These are phyloP conservation scores for Acacia melanoxylon DNA, from an alignment of 306 rosid species.

Conservation along the genomic window DNA sequence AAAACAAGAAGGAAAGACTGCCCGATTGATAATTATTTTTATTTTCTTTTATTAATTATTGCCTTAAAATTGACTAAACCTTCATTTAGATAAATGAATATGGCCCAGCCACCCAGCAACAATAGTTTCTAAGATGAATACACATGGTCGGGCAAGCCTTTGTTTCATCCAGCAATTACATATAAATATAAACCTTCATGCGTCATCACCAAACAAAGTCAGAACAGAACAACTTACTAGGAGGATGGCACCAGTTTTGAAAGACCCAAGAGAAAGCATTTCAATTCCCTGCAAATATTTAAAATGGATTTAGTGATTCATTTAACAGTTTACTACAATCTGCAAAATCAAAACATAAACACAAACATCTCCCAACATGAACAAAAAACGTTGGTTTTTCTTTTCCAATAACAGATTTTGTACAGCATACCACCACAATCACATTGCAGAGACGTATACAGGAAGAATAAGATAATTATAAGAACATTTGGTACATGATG, in stretches of 20 bases:
- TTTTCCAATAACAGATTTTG: not conserved
- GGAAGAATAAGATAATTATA: not conserved
- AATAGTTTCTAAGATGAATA: not conserved
- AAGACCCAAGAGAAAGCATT: slow-evolving; percentile 99
- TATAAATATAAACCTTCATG: not conserved
- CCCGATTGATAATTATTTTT: not conserved
- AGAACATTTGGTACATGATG: not conserved
- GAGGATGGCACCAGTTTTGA: slow-evolving; percentile 97
- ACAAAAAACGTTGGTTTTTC: slow-evolving; percentile 7
- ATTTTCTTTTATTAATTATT: not conserved
- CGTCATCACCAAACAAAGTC: not conserved
- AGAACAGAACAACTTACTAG: slow-evolving; percentile 56
- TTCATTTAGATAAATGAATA: not conserved
- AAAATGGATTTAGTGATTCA: slow-evolving; percentile 22
- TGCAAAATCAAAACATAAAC: not conserved
- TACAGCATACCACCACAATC: not conserved
- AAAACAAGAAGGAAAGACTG: not conserved
- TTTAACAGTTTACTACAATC: slow-evolving; percentile 1
- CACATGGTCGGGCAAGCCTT: not conserved
- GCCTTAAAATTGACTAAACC: not conserved
- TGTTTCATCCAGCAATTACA: not conserved
- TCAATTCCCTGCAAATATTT: slow-evolving; percentile 82
- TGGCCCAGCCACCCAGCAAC: not conserved
- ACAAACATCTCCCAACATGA: slow-evolving; percentile 6
- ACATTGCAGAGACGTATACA: not conserved